A percentile compares a stretch with the other conserved stretches of the same genome.
Conservation (phyloP, 352 stramenopile species). For the Phytophthora pluvialis region DNA sequence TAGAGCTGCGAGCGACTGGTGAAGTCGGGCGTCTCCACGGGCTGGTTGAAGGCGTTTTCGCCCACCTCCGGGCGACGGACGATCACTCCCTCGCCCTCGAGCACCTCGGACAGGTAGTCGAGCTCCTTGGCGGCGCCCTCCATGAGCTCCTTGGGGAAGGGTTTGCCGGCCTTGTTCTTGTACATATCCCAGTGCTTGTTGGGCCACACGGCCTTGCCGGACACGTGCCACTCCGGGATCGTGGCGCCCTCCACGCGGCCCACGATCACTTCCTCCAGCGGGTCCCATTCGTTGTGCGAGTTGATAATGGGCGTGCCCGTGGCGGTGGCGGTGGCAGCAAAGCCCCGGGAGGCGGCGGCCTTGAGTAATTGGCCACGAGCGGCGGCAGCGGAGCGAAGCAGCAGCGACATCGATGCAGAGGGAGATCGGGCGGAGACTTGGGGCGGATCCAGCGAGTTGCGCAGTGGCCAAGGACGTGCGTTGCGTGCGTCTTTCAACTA, state of each 20-base stretch:
- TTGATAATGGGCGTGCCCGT: slow-evolving; percentile 78
- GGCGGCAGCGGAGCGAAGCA: slow-evolving; percentile 11
- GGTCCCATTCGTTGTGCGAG: slow-evolving; percentile 92
- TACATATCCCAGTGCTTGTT: slow-evolving; percentile 92
- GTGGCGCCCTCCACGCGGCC: slow-evolving; percentile 87
- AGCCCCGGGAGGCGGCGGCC: slow-evolving; percentile 8
- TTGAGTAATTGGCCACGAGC: slow-evolving; percentile 16
- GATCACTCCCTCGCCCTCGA: slow-evolving; percentile 84
- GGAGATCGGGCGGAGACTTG: slow-evolving; percentile 11
- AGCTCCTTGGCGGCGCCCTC: slow-evolving; percentile 78
- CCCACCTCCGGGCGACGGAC: slow-evolving; percentile 80
- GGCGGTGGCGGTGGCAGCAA: slow-evolving; percentile 34
- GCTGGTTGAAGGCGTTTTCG: slow-evolving; percentile 71
- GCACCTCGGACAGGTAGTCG: slow-evolving; percentile 87
- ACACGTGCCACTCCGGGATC: slow-evolving; percentile 92
- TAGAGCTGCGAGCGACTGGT: slow-evolving; percentile 86
- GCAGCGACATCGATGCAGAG: slow-evolving; percentile 8
- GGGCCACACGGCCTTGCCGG: slow-evolving; percentile 91
- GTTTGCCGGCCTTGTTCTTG: slow-evolving; percentile 80
- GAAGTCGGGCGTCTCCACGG: slow-evolving; percentile 88
- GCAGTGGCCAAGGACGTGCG: slow-evolving; percentile 12
- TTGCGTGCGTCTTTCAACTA: not conserved
- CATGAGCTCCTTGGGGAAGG: slow-evolving; percentile 84
- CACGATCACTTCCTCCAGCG: slow-evolving; percentile 92
- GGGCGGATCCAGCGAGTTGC: slow-evolving; percentile 12